A percentile compares a stretch with the other conserved stretches of the same genome.
These are phyloP conservation scores for Taiwanofungus camphoratus DNA, from an alignment of 1,284 basidiomycete genomes.

Conservation along the genomic window DNA sequence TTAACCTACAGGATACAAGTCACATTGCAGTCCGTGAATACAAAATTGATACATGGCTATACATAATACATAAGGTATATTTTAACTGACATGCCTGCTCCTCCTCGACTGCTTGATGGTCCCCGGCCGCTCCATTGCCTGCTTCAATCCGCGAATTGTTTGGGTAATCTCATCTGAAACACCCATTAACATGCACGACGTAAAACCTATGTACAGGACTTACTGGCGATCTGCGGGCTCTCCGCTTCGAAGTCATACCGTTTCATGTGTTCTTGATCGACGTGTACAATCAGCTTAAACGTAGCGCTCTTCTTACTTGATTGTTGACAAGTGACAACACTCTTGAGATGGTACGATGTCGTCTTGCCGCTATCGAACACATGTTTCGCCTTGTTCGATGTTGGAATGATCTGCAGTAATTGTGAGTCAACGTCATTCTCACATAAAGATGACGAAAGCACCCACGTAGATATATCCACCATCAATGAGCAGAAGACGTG, in stretches of 20 bases:
- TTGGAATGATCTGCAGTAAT: constrained; percentile 76
- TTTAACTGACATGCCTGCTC: constrained; percentile 42
- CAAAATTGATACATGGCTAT: too few relatives aligned
- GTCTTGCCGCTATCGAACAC: constrained; percentile 89
- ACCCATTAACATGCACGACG: constrained; percentile 1
- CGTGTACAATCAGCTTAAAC: constrained; percentile 81
- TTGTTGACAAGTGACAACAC: constrained; percentile 80
- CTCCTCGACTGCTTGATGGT: constrained; percentile 52
- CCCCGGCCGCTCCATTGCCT: constrained; percentile 50
- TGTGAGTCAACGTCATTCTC: constrained; percentile 1
- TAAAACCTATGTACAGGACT: constrained; percentile 24
- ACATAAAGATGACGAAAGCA: constrained; percentile 9
- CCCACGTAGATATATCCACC: constrained; percentile 90
- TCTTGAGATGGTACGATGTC: constrained; percentile 88
- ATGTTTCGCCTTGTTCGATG: constrained; percentile 72
- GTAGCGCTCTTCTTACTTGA: constrained; percentile 74
- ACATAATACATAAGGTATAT: too few relatives aligned
- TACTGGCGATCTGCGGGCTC: constrained; percentile 73
- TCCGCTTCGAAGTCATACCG: constrained; percentile 98
- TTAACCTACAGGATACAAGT: too few relatives aligned
- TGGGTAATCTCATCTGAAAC: constrained; percentile 63
- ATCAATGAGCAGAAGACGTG: constrained; percentile 90
- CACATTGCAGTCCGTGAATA: too few relatives aligned
- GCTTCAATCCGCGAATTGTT: constrained; percentile 56
- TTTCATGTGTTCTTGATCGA: constrained; percentile 70